A percentile compares a stretch with the other conserved stretches of the same genome.
Evolutionary conservation across 78 protist species (phyloP).

Genomic region (Carpediemonas membranifera): DNA sequence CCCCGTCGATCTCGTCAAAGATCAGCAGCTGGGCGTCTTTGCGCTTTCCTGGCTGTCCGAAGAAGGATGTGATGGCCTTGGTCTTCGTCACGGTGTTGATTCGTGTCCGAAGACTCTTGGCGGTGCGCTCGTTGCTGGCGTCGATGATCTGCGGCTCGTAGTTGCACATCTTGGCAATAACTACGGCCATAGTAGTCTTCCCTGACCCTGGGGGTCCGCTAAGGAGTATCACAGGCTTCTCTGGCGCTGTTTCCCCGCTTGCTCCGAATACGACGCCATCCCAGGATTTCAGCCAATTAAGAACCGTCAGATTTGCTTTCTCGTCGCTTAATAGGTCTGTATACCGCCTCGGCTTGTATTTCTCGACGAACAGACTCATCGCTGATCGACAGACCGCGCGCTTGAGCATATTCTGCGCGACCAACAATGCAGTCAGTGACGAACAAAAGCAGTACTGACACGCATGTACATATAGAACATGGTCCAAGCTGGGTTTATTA

Average conservation of each 20-base stretch:
- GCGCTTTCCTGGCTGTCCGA: too few relatives aligned
- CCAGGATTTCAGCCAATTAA: slow-evolving; percentile 46
- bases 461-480: too few relatives aligned
- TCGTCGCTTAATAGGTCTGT: slow-evolving; percentile 40
- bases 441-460: too few relatives aligned
- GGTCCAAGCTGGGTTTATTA: too few relatives aligned
- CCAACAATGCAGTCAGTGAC: too few relatives aligned
- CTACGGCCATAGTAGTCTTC: slow-evolving; percentile 75
- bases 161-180: slow-evolving; percentile 59
- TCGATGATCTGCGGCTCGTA: slow-evolving; percentile 25
- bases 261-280: slow-evolving; percentile 31
- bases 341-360: slow-evolving; percentile 29
- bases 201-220: slow-evolving; percentile 83
- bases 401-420: too few relatives aligned
- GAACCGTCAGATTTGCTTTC: slow-evolving; percentile 16
- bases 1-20: too few relatives aligned
- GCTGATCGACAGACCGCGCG: too few relatives aligned
- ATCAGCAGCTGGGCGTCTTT: too few relatives aligned
- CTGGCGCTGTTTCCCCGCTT: background rate
- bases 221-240: slow-evolving; percentile 33
- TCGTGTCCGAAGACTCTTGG: too few relatives aligned
- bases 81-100: too few relatives aligned
- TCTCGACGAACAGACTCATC: slow-evolving; percentile 43
- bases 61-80: too few relatives aligned
- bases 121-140: slow-evolving; percentile 24